Percentiles rank a stretch among this genome's conserved stretches.
These are phyloP conservation scores for Phyllosticta capitalensis DNA, from an alignment of 2,329 filamentous ascomycete genomes.

Conservation along the genomic window DNA sequence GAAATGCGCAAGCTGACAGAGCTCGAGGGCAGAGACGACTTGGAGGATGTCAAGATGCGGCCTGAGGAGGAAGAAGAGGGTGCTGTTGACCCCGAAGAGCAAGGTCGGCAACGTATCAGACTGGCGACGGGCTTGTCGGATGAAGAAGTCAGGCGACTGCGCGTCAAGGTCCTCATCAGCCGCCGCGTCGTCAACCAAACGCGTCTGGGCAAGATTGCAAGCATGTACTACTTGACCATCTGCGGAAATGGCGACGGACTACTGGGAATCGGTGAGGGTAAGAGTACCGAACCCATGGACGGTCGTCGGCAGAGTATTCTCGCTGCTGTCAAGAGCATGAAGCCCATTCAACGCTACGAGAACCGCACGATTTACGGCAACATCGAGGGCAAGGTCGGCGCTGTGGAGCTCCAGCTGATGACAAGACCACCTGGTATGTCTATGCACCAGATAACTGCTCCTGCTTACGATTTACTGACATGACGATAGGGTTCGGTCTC, in stretches of 20 bases:
- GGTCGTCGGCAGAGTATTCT: conserved; percentile 65
- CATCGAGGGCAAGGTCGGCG: conserved; percentile 74
- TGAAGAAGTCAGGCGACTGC: conserved; percentile 42
- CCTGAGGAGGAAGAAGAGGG: conserved; percentile 15
- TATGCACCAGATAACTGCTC: neutral
- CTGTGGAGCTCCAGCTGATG: conserved; percentile 73
- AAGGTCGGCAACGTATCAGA: conserved; percentile 42
- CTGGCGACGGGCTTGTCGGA: conserved; percentile 47
- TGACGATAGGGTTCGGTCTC: conserved; percentile 70
- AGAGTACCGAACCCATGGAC: conserved; percentile 63
- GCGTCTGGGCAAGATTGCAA: conserved; percentile 84
- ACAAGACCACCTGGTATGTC: conserved; percentile 75
- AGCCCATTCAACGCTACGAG: conserved; percentile 85
- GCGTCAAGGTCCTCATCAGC: conserved; percentile 61
- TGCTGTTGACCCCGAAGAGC: conserved; percentile 24
- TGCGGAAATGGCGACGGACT: conserved; percentile 82
- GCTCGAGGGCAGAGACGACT: conserved; percentile 26
- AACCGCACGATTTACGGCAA: conserved; percentile 84
- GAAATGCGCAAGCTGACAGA: conserved; percentile 40
- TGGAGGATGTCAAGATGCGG: conserved; percentile 25
- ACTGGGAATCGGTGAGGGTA: conserved; percentile 82
- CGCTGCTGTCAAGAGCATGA: conserved; percentile 83
- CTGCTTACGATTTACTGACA: neutral
- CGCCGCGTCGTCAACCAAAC: conserved; percentile 86
- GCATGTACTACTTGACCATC: conserved; percentile 64